These are phyloP conservation scores for Fusarium cyanostomum DNA, from an alignment of 2,329 filamentous ascomycete genomes.

Conservation along the genomic window DNA sequence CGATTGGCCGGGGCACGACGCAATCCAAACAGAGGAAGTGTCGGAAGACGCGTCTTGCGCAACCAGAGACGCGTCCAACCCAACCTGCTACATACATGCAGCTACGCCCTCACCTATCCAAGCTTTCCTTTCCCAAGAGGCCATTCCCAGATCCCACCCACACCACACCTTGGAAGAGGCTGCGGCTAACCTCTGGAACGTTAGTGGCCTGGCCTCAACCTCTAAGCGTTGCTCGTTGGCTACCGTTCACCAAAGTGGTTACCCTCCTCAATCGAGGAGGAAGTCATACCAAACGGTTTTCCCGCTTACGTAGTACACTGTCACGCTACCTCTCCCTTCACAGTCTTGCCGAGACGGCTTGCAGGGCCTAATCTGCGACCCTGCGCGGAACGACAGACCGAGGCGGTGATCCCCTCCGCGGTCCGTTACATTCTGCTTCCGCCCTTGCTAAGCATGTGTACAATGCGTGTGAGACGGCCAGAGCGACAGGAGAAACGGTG, in stretches of 20 bases:
- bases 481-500: neutral
- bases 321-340: no score
- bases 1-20: conserved; percentile 37
- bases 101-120: neutral
- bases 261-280: neutral
- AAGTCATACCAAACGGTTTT: conserved; percentile 20
- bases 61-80: conserved; percentile 23
- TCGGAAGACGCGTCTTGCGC: conserved; percentile 23
- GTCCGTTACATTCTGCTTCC: conserved; percentile 17
- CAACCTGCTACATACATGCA: no score
- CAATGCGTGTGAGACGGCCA: neutral
- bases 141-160: conserved; percentile 16
- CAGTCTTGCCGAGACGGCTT: conserved; percentile 5
- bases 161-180: neutral
- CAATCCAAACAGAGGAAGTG: conserved; percentile 36
- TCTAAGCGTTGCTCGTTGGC: neutral
- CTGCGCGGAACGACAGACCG: conserved; percentile 17
- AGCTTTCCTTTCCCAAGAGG: neutral
- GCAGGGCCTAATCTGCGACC: conserved; percentile 16
- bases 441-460: conserved; percentile 1
- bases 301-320: no score
- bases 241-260: conserved; percentile 17
- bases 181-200: neutral
- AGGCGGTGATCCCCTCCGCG: conserved; percentile 9
- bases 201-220: neutral